phyloP scores from a whole-genome alignment of 805 yeast species.

The Cyberlindnera sargentensis region DNA sequence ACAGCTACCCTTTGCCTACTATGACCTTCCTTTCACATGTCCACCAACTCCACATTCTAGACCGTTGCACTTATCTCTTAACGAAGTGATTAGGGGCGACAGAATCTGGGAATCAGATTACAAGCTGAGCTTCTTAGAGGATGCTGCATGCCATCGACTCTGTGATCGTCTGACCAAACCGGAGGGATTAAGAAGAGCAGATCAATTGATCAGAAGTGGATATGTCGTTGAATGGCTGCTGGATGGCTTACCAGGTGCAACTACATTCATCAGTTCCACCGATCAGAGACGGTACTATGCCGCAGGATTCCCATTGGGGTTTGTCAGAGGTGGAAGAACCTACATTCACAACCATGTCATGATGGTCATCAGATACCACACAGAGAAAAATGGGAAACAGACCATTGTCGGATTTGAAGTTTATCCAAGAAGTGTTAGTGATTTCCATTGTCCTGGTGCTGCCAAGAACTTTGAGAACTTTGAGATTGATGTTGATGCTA shows the following conservation, averaged over 20 bases:
- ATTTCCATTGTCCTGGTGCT: conserved; percentile 70
- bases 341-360: conserved; percentile 75
- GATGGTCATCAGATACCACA: conserved; percentile 70
- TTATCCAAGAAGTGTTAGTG: conserved; percentile 71
- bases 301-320: conserved; percentile 83
- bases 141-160: conserved; percentile 54
- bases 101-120: conserved; percentile 72
- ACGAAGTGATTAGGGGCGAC: conserved; percentile 77
- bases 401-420: conserved; percentile 87
- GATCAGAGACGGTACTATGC: conserved; percentile 65
- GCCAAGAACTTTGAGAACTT: conserved; percentile 51
- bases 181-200: conserved; percentile 47
- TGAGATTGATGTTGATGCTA: conserved; percentile 39
- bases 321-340: conserved; percentile 48
- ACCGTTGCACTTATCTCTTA: conserved; percentile 61
- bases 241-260: conserved; percentile 84
- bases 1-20: conserved; percentile 69
- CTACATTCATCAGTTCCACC: conserved; percentile 60
- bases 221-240: conserved; percentile 80
- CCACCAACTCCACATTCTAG: conserved; percentile 50
- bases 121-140: conserved; percentile 54
- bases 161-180: conserved; percentile 61
- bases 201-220: conserved; percentile 53
- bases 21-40: conserved; percentile 75
- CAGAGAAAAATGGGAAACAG: conserved; percentile 35